Percentiles rank a stretch among this genome's conserved stretches.
Evolutionary conservation across 805 yeast genomes (phyloP).

Genomic region (Candida yuanshanica): DNA sequence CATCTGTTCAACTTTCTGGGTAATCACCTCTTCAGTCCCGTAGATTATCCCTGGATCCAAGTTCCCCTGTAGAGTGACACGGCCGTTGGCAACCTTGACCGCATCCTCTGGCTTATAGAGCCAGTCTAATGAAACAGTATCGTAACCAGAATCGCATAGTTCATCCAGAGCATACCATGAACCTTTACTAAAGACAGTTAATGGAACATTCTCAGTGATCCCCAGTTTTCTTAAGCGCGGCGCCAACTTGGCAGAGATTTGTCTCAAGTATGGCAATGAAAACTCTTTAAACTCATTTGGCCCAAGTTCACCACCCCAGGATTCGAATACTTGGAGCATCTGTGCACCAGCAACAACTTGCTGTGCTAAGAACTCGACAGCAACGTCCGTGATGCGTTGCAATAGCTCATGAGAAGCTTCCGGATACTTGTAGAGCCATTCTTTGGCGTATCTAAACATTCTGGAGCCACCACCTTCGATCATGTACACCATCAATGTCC

Average conservation of each 20-base stretch:
- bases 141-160: conserved; percentile 74
- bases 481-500: conserved; percentile 96
- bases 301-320: conserved; percentile 97
- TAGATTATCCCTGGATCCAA: conserved; percentile 93
- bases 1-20: conserved; percentile 81
- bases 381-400: conserved; percentile 77
- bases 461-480: conserved; percentile 96
- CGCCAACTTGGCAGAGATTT: conserved; percentile 68
- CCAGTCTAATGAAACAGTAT: conserved; percentile 94
- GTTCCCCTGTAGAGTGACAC: conserved; percentile 90
- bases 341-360: conserved; percentile 98
- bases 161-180: conserved; percentile 95
- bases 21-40: conserved; percentile 78
- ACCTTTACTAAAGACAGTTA: conserved; percentile 90
- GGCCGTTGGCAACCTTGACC: conserved; percentile 61
- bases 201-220: conserved; percentile 64
- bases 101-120: conserved; percentile 80
- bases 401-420: conserved; percentile 64
- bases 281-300: conserved; percentile 85
- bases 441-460: conserved; percentile 83
- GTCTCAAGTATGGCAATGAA: conserved; percentile 80
- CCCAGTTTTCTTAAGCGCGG: conserved; percentile 66
- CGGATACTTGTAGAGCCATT: conserved; percentile 84
- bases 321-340: conserved; percentile 93
- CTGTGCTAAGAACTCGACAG: conserved; percentile 86